A percentile compares a stretch with the other conserved stretches of the same genome.
Evolutionary conservation across 129 eudicot genomes (phyloP).

Genomic region (Centella asiatica): DNA sequence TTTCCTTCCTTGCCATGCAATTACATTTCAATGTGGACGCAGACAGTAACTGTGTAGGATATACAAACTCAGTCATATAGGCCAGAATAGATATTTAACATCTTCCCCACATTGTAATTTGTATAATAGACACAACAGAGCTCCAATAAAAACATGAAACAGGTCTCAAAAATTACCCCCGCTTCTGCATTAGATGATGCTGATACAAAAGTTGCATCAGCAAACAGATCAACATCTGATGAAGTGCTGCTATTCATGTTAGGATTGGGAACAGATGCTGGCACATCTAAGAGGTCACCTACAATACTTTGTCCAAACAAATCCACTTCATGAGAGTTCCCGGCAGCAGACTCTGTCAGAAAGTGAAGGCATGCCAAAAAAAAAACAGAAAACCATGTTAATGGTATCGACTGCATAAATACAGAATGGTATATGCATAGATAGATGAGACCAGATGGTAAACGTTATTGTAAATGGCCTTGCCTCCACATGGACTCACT

Average conservation of each 20-base stretch:
- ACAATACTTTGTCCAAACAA: slow-evolving; percentile 63
- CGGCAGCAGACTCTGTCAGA: slow-evolving; percentile 64
- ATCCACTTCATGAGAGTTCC: slow-evolving; percentile 65
- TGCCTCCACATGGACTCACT: too few relatives aligned
- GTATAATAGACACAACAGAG: background rate
- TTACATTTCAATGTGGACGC: background rate
- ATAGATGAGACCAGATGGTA: background rate
- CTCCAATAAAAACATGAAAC: slow-evolving; percentile 27
- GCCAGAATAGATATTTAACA: background rate
- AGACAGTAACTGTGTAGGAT: background rate
- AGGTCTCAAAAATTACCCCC: slow-evolving; percentile 31
- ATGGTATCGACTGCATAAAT: background rate
- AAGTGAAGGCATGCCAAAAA: background rate
- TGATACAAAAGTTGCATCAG: slow-evolving; percentile 92
- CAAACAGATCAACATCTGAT: slow-evolving; percentile 87
- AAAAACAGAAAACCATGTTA: background rate
- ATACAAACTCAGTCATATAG: background rate
- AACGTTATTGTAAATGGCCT: background rate
- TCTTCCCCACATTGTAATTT: background rate
- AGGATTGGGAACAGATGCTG: slow-evolving; percentile 39
- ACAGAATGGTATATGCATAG: background rate
- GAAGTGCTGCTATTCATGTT: slow-evolving; percentile 32
- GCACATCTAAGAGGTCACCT: slow-evolving; percentile 76
- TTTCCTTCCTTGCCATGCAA: background rate
- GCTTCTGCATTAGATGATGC: slow-evolving; percentile 48